Base-by-base conservation (phyloP, 345 rosid species). In the Eucalyptus virginea region DNA sequence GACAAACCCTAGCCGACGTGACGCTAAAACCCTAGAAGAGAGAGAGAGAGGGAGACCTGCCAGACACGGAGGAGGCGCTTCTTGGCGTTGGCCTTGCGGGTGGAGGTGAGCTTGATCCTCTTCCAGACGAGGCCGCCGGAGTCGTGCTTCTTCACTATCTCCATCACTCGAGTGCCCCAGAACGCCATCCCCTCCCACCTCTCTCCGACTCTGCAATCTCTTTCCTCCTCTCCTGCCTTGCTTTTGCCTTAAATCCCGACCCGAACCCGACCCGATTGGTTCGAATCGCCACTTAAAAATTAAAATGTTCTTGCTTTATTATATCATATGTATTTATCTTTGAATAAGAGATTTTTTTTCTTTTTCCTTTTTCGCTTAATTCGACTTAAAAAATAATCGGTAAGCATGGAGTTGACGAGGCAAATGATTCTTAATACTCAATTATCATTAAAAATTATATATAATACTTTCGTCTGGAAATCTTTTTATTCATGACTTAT, bases 11-110 rank as follows among this genome's bases (percentile, higher is more conserved):
- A 83, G 21, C 54, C 30, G 62, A 24, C 30, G 30, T 26, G 62
- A 58, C 1, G 9, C 48, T 26, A 48, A 21, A 37, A 21, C 45
- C 77, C 37, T 65, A 16, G 40, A 16, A 28, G 32, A 28, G 34
- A 65, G 34, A 2, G n/a, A 5, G 67, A 0, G 67, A 60, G 67
- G 23, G 26, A 47, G 65, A 96, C 99, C 99, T 96, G 99, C 99
- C 99, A 97, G 89, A 97, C 97, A 86, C 98, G 96, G 88, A 90
- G 97, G 94, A 97, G 99, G 49, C 98, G 97, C 89, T 96, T 97
- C 96, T 97, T 96, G 91, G 99, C 99, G 91, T 97, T 97, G 93
- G 98, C 96, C 91, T 96, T 96, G 91, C 98, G 99, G 51, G 99
- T 96, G 56, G 98, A 23, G 37, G 99, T 96, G 86, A 97, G 99